Conservation (phyloP, 805 yeast genomes). For the Pichia manshurica region DNA sequence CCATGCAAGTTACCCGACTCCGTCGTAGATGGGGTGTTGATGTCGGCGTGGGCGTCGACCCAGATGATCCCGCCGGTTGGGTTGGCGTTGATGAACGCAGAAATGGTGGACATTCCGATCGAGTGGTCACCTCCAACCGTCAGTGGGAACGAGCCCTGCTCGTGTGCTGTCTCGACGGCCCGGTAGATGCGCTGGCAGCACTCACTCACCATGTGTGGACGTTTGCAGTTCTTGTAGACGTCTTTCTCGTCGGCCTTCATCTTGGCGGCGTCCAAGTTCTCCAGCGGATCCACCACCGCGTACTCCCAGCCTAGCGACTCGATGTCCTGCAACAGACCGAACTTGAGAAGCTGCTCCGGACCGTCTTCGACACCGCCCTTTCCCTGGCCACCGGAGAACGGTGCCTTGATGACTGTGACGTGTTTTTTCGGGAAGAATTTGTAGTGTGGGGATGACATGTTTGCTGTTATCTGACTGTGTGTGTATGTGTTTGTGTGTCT, state of each 20-base stretch:
- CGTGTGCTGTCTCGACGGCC: conserved; percentile 48
- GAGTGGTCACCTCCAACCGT: conserved; percentile 97
- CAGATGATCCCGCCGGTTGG: conserved; percentile 89
- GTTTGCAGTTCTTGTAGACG: conserved; percentile 52
- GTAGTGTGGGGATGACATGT: conserved; percentile 30
- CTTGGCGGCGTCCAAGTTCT: conserved; percentile 39
- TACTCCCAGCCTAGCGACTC: conserved; percentile 69
- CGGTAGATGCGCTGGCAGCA: conserved; percentile 61
- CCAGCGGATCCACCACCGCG: conserved; percentile 47
- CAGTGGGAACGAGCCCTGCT: conserved; percentile 54
- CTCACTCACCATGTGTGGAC: conserved; percentile 71
- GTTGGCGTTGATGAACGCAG: conserved; percentile 69
- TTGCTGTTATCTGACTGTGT: not conserved
- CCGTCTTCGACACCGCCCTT: conserved; percentile 92
- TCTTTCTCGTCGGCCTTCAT: conserved; percentile 42
- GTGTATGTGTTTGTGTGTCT: too few species aligned
- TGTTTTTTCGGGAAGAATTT: conserved; percentile 49
- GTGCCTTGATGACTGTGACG: conserved; percentile 76
- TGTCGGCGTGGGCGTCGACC: conserved; percentile 98
- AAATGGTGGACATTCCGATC: conserved; percentile 87
- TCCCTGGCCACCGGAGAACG: conserved; percentile 95
- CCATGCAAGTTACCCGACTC: conserved; percentile 93
- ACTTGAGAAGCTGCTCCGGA: conserved; percentile 71
- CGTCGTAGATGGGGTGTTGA: conserved; percentile 81
- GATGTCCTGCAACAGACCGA: conserved; percentile 63